Evolutionary conservation across 2,329 filamentous ascomycete species (phyloP).

Genomic region (Paramyrothecium sp.): DNA sequence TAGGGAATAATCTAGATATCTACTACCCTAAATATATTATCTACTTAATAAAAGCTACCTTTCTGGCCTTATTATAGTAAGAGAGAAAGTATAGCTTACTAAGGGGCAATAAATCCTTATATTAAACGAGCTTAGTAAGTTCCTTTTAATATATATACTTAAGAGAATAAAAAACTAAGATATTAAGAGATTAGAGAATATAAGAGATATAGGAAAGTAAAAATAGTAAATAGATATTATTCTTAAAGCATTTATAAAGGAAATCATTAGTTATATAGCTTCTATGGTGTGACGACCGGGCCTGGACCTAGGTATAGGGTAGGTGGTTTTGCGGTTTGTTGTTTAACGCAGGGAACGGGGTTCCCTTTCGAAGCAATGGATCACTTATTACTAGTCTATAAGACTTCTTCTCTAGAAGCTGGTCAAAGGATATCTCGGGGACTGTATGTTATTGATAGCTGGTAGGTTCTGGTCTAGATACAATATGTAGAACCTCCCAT

Average conservation of each 20-base stretch:
- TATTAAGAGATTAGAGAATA: constrained; percentile 3
- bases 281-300: too few relatives aligned
- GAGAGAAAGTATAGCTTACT: background rate
- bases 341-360: too few relatives aligned
- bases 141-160: background rate
- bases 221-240: constrained; percentile 1
- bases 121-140: background rate
- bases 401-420: too few relatives aligned
- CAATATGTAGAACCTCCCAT: too few relatives aligned
- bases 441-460: too few relatives aligned
- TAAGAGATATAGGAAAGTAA: constrained; percentile 1
- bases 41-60: too few relatives aligned
- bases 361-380: too few relatives aligned
- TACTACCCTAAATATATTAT: background rate
- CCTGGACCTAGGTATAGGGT: too few relatives aligned
- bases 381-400: too few relatives aligned
- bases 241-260: constrained; percentile 4
- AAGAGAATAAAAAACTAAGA: constrained; percentile 1
- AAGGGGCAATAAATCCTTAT: background rate
- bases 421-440: too few relatives aligned
- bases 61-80: background rate
- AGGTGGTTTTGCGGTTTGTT: too few relatives aligned
- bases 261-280: constrained; percentile 8
- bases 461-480: too few relatives aligned
- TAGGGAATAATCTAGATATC: background rate